Evolutionary conservation across 2,329 filamentous ascomycete species (phyloP), one percentile per base, ranked within the genome.

Genomic region (Aspergillus sp.): DNA sequence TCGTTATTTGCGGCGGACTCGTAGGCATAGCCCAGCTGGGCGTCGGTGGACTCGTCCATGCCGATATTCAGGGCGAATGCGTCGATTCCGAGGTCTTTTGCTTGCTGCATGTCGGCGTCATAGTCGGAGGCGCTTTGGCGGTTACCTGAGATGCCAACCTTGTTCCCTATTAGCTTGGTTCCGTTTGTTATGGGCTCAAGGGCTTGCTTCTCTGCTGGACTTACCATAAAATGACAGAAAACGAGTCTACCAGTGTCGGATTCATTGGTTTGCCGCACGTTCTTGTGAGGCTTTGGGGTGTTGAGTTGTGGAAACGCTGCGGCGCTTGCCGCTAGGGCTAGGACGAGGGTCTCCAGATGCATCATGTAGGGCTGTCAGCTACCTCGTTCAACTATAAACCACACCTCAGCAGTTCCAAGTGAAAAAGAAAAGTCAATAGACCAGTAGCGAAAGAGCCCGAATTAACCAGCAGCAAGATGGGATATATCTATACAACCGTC

Each of bases 1-100:
- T 71, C 69, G 57, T 73, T 70, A 7, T 71, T 71, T 9, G 75
- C 73, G 3, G 81, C 80, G 0, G 80, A 80, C n/a, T 78, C 69
- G 58, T 82, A 83, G 1, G 82, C 81, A 33, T 73, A 76, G 1
- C 64, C 69, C 3, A 83, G 76, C 65, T 83, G 80, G n/a, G 73
- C 63, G 51, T 81, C 77, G 24, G 68, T 71, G 61, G 71, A 74
- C 13, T 67, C 49, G 54, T 83, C 80, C 6, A 69, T 68, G 27
- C 79, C 80, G 47, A 83, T 81, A 51, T 82, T 82, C 40, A 82
- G 71, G 2, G 80, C 80, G 64, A 82, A 82, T 4, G 78, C 79
- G 39, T 82, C 80, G 39, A 82, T 79, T 54, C 76, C 69, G 42
- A 70, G 54, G 39, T 69, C 68, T 62, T 78, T 79, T 37, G 79